Percentiles rank a stretch among this genome's conserved stretches.
phyloP scores from a whole-genome alignment of 805 yeast species.

The Suhomyces canberraensis region DNA sequence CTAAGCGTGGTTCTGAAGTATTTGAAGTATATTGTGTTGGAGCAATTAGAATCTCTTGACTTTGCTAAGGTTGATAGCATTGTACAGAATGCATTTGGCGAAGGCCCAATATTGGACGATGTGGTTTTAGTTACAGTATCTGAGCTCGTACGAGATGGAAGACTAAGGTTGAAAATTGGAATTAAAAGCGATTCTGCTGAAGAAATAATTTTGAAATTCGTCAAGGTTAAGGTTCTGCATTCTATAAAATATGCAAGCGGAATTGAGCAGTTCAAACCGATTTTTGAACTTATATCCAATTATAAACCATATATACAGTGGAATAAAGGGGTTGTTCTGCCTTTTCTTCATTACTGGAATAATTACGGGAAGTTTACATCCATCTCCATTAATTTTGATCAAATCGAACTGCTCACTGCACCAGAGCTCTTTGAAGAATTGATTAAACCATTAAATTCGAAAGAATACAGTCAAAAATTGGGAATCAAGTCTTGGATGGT shows the following conservation, averaged over 20 bases:
- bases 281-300: constrained; percentile 11
- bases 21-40: background rate
- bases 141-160: background rate
- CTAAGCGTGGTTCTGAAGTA: background rate
- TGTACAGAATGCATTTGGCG: background rate
- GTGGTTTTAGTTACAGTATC: background rate
- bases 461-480: constrained; percentile 11
- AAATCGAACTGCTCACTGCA: constrained; percentile 11
- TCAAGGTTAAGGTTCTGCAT: constrained; percentile 3
- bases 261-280: constrained; percentile 13
- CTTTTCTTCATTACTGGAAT: constrained; percentile 29
- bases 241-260: constrained; percentile 17
- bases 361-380: constrained; percentile 17
- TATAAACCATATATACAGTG: constrained; percentile 21
- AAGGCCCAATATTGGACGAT: background rate
- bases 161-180: background rate
- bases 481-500: constrained; percentile 21
- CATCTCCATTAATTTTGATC: constrained; percentile 10
- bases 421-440: constrained; percentile 20
- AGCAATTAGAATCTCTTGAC: background rate
- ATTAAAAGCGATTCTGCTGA: background rate
- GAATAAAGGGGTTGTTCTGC: constrained; percentile 25
- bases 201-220: constrained; percentile 2
- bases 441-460: constrained; percentile 18
- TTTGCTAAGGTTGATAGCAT: background rate